Conservation (phyloP, 345 rosid species). For the Bruguiera parviflora region DNA sequence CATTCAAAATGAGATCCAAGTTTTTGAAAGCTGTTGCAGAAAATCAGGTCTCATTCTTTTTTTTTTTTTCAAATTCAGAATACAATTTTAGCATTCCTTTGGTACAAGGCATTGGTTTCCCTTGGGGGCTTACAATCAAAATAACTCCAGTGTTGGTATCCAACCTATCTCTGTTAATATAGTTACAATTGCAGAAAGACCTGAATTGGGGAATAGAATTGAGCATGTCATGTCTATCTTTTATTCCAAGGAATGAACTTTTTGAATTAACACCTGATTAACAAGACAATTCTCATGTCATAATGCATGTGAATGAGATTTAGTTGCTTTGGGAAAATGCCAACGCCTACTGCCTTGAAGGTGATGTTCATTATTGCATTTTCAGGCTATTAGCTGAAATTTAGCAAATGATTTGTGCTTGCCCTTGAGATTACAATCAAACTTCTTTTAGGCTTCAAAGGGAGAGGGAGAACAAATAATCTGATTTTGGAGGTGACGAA, state of each 20-base stretch:
- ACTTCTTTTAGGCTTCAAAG: neutral
- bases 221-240: no score
- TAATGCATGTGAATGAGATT: no score
- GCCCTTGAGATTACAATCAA: neutral
- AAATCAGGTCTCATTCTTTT: constrained; percentile 57
- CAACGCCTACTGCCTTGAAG: neutral
- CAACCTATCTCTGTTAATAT: neutral
- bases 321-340: neutral
- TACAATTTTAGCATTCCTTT: neutral
- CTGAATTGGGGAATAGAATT: neutral
- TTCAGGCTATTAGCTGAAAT: neutral
- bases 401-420: neutral
- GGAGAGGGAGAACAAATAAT: neutral
- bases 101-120: neutral
- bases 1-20: constrained; percentile 67
- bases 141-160: neutral
- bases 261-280: no score
- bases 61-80: constrained; percentile 3
- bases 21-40: constrained; percentile 72
- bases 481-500: neutral
- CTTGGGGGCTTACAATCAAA: neutral
- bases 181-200: neutral
- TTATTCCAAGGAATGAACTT: no score
- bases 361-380: neutral
- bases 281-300: no score